Evolutionary conservation across 2,329 filamentous ascomycete genomes (phyloP).

Genomic region (Aspergillus persii): DNA sequence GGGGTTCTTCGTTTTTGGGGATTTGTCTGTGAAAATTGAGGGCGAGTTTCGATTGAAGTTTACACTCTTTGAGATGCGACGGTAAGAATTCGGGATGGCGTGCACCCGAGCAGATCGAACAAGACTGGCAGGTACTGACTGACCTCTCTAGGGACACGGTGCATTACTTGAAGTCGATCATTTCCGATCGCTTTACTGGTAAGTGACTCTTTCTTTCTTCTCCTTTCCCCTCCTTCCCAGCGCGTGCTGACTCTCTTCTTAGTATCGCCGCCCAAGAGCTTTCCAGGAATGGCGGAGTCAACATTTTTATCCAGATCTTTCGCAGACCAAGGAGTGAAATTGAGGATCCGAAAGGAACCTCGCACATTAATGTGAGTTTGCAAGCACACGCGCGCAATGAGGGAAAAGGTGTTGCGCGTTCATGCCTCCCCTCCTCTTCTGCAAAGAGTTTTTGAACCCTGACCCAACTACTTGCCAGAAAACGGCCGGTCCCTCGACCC

Average conservation of each 20-base stretch:
- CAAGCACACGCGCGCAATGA: neutral
- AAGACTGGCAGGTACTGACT: constrained; percentile 17
- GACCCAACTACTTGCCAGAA: constrained; percentile 30
- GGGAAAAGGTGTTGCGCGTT: neutral
- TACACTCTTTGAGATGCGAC: constrained; percentile 70
- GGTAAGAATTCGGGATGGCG: constrained; percentile 40
- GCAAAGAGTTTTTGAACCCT: neutral
- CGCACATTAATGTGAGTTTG: constrained; percentile 50
- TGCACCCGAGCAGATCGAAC: neutral
- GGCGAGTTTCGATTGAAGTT: constrained; percentile 74
- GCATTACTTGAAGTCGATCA: constrained; percentile 52
- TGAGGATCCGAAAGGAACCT: constrained; percentile 80
- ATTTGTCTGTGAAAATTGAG: constrained; percentile 74
- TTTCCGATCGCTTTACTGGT: constrained; percentile 69
- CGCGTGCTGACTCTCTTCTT: constrained; percentile 12
- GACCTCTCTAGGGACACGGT: constrained; percentile 39
- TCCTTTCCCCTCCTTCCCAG: neutral
- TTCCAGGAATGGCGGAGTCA: constrained; percentile 76
- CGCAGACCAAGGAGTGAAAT: constrained; percentile 80
- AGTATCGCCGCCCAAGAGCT: constrained; percentile 60
- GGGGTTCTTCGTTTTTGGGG: constrained; percentile 87
- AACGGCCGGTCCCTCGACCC: constrained; percentile 37
- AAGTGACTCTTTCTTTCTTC: constrained; percentile 21
- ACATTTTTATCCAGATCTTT: constrained; percentile 78
- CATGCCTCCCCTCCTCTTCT: neutral